These are phyloP conservation scores for Emericellopsis terricola DNA, from an alignment of 495 filamentous ascomycete genomes.

Conservation along the genomic window DNA sequence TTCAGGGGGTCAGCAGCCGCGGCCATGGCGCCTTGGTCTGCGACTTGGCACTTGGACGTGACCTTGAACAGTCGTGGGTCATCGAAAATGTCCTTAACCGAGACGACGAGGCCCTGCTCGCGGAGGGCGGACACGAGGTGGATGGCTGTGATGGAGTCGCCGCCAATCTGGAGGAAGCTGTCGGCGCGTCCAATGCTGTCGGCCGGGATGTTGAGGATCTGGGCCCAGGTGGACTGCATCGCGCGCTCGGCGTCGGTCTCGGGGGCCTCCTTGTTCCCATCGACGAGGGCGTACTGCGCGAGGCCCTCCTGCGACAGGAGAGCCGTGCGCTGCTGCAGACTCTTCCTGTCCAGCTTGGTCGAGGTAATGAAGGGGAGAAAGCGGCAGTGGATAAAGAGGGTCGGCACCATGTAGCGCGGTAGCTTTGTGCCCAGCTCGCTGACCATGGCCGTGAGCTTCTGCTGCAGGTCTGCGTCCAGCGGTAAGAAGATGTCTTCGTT, in stretches of 20 bases:
- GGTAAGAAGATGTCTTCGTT: slow-evolving; percentile 3
- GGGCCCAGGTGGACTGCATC: background rate
- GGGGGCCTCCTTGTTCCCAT: background rate
- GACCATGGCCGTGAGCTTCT: background rate
- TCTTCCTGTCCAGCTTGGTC: too few relatives aligned
- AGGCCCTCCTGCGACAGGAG: background rate
- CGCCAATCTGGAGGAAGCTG: too few relatives aligned
- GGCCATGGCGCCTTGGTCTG: background rate
- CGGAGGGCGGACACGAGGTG: background rate
- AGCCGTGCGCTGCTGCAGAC: too few relatives aligned
- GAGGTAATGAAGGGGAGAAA: slow-evolving; percentile 1
- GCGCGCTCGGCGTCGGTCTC: background rate
- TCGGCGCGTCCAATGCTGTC: background rate
- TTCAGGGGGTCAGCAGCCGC: background rate
- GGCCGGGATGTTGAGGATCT: background rate
- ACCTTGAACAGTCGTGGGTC: slow-evolving; percentile 19
- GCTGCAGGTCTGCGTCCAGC: background rate
- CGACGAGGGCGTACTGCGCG: background rate
- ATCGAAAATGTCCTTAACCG: slow-evolving; percentile 13
- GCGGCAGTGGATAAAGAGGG: slow-evolving; percentile 3
- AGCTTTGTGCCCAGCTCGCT: slow-evolving; percentile 2
- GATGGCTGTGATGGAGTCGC: too few relatives aligned
- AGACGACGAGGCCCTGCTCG: background rate
- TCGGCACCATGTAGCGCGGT: slow-evolving; percentile 8
- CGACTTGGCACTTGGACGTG: background rate